Conservation (phyloP, 1,139 yeast species). For the Scheffersomyces parashehatae region DNA sequence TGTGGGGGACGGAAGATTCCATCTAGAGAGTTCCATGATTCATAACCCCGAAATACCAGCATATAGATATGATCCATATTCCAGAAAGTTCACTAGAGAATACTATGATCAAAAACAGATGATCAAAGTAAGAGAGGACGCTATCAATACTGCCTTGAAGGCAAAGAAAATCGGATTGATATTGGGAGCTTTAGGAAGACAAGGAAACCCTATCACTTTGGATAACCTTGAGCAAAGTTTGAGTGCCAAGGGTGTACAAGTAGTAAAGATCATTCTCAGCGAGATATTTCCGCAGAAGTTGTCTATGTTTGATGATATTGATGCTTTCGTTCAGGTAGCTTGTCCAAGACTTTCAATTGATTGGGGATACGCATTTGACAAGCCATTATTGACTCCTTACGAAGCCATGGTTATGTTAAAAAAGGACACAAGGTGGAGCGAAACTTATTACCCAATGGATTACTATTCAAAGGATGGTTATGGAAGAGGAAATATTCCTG, state of each 20-base stretch:
- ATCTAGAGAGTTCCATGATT: slow-evolving; percentile 93
- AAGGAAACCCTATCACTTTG: slow-evolving; percentile 83
- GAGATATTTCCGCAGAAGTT: slow-evolving; percentile 93
- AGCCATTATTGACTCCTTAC: slow-evolving; percentile 91
- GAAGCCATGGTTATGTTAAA: slow-evolving; percentile 91
- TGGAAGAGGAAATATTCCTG: slow-evolving; percentile 81
- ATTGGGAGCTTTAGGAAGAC: slow-evolving; percentile 95
- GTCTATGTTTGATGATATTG: slow-evolving; percentile 92
- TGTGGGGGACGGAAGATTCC: slow-evolving; percentile 96
- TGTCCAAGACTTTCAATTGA: slow-evolving; percentile 96
- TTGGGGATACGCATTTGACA: slow-evolving; percentile 97
- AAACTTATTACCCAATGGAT: slow-evolving; percentile 87
- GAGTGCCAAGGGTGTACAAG: slow-evolving; percentile 56
- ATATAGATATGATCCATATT: slow-evolving; percentile 91
- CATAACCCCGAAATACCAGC: slow-evolving; percentile 95
- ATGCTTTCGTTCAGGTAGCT: slow-evolving; percentile 96
- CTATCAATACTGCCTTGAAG: slow-evolving; percentile 54
- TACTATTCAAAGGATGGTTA: slow-evolving; percentile 89
- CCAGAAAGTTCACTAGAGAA: slow-evolving; percentile 86
- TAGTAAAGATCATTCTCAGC: slow-evolving; percentile 80
- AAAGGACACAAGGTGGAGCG: slow-evolving; percentile 67
- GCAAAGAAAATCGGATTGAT: slow-evolving; percentile 81
- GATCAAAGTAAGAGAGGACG: slow-evolving; percentile 71
- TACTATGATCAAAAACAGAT: slow-evolving; percentile 84
- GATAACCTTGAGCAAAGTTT: slow-evolving; percentile 60